These are phyloP conservation scores for Fonsecaea multimorphosa DNA, from an alignment of 2,329 filamentous ascomycete genomes.

Conservation along the genomic window DNA sequence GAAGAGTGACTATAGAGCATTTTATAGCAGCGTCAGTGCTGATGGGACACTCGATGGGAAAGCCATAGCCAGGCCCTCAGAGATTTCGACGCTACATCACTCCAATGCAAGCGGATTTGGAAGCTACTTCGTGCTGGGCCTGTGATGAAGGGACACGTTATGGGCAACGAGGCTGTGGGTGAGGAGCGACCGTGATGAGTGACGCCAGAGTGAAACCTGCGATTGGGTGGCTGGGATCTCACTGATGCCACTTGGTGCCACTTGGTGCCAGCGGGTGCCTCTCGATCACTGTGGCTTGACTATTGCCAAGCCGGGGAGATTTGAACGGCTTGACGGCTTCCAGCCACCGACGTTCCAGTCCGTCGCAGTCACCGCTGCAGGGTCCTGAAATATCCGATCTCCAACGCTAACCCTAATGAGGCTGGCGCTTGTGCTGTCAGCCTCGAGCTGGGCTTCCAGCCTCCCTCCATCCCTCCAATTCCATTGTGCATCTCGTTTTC, in stretches of 20 bases:
- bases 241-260: neutral
- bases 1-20: constrained; percentile 5
- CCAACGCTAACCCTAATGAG: neutral
- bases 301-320: constrained; percentile 7
- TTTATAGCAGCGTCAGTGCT: neutral
- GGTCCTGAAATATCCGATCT: neutral
- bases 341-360: constrained; percentile 21
- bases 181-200: neutral
- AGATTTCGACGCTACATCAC: neutral
- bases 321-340: constrained; percentile 19
- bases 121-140: constrained; percentile 11
- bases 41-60: neutral
- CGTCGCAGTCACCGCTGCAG: neutral
- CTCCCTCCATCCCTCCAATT: constrained; percentile 30
- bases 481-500: constrained; percentile 11
- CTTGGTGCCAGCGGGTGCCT: too few species aligned
- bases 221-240: neutral
- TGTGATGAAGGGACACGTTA: constrained; percentile 10
- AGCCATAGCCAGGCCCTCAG: neutral
- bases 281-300: constrained; percentile 16
- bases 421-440: neutral
- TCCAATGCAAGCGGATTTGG: neutral
- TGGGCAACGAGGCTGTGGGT: neutral
- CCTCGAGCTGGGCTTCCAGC: constrained; percentile 24
- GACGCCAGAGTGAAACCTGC: neutral